Evolutionary conservation across 1,284 basidiomycete genomes (phyloP).

Genomic region (Nidula niveotomentosa): DNA sequence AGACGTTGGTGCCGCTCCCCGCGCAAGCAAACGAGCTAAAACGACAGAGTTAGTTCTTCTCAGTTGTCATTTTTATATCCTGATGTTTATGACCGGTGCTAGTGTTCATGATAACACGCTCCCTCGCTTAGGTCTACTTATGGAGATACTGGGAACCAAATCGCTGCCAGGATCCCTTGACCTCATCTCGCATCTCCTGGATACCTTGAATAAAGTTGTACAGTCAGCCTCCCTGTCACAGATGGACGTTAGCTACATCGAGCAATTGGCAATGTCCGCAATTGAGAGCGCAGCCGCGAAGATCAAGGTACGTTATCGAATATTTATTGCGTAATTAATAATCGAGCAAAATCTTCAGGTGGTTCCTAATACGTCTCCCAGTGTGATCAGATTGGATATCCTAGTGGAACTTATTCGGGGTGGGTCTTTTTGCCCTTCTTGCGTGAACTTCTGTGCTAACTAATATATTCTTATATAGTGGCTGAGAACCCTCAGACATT

Average conservation of each 20-base stretch:
- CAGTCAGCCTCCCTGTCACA: slow-evolving; percentile 47
- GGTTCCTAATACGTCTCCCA: slow-evolving; percentile 44
- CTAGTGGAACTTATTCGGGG: slow-evolving; percentile 86
- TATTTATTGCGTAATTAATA: background rate
- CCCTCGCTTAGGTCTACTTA: slow-evolving; percentile 54
- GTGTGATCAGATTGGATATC: slow-evolving; percentile 70
- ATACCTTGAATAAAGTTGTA: slow-evolving; percentile 70
- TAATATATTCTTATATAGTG: slow-evolving; percentile 37
- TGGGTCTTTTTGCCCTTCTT: slow-evolving; percentile 28
- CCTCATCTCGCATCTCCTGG: slow-evolving; percentile 73
- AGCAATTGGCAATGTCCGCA: slow-evolving; percentile 84
- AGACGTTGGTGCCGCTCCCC: slow-evolving; percentile 36
- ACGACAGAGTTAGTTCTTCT: slow-evolving; percentile 47
- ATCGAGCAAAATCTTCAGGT: slow-evolving; percentile 27
- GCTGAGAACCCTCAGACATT: slow-evolving; percentile 94
- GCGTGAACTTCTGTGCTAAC: too few species aligned
- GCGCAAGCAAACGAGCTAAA: slow-evolving; percentile 57
- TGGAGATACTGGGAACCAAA: slow-evolving; percentile 71
- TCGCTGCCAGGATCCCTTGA: slow-evolving; percentile 68
- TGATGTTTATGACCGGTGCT: background rate
- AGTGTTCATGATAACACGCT: slow-evolving; percentile 36
- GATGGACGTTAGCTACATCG: slow-evolving; percentile 77
- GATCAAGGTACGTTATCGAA: slow-evolving; percentile 45
- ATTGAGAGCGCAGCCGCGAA: slow-evolving; percentile 71
- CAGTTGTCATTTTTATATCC: too few species aligned